Base-by-base conservation (phyloP, 345 rosid genomes). In the Salix viminalis region DNA sequence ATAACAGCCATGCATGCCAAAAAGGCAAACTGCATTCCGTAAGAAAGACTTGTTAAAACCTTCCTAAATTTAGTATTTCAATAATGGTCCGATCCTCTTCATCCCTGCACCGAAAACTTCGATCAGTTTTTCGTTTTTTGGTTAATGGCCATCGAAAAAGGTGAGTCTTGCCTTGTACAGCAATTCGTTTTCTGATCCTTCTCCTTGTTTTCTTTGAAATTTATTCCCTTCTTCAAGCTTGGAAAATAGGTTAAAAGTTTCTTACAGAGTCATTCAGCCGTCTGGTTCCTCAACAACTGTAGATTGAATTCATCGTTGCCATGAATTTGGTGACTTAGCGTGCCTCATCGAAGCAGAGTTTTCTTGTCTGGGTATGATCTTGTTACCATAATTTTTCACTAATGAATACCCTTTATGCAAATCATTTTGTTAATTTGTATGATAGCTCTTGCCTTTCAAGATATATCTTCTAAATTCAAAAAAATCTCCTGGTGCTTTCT, bases 101-200 rank as follows among this genome's bases (percentile, higher is more conserved):
- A n/a, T 50, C 60, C 62, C 42, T 37, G 34, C n/a, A 34, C 85
- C 86, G 80, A 77, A 76, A 85, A 81, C 77, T 61, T 81, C 81
- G 83, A 84, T 13, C 41, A 42, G 65, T 62, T 75, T 79, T 56
- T 79, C 77, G 83, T 70, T 81, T 74, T 30, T 71, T 52, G 67
- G 76, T 82, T 77, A 19, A 19, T 46, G 64, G 44, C 30, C 78
- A 74, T 74, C 34, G 70, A 75, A 79, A 56, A 10, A 16, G 65
- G 56, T 4, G 12, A 37, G 1, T 26, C 37, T 69, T 69, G 73
- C 75, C 64, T 69, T 74, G 69, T 48, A 62, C 82, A 30, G 23
- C 81, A 73, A 67, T 54, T 72, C 34, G 34, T 32, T 32, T 71
- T 77, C 52, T 77, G 2, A 36, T 65, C 73, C 48, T 56, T 6